Evolutionary conservation across 2,329 filamentous ascomycete genomes (phyloP).

Genomic region (Chaetomium strumarium): DNA sequence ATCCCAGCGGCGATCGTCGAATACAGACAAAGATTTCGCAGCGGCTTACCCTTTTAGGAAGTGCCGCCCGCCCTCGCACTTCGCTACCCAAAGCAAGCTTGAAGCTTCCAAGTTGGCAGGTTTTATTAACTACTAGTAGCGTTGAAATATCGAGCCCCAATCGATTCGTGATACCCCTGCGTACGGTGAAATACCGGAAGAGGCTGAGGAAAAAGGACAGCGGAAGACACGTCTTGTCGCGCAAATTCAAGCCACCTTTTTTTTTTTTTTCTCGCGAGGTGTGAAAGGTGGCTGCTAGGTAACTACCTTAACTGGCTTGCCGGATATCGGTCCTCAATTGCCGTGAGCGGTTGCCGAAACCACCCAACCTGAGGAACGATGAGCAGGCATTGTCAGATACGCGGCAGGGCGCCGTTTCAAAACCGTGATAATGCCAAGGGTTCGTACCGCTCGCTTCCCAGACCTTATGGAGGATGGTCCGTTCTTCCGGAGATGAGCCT

Average conservation of each 20-base stretch:
- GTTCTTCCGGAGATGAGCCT: constrained; percentile 21
- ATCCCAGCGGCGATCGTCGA: constrained; percentile 18
- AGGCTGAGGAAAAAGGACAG: too few species aligned
- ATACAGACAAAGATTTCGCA: not conserved
- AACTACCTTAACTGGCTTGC: constrained; percentile 1
- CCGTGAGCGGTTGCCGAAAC: constrained; percentile 19
- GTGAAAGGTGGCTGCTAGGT: too few species aligned
- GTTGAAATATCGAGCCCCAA: too few species aligned
- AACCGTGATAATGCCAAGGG: constrained; percentile 7
- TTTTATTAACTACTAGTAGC: too few species aligned
- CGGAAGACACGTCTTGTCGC: too few species aligned
- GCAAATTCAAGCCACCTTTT: too few species aligned
- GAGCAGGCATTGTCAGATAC: constrained; percentile 2
- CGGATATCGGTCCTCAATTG: constrained; percentile 23
- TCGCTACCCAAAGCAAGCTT: not conserved
- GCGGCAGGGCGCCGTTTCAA: constrained; percentile 15
- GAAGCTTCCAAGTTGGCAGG: not conserved
- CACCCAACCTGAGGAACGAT: constrained; percentile 9
- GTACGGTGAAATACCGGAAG: too few species aligned
- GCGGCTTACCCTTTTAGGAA: constrained; percentile 21
- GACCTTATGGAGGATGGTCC: constrained; percentile 12
- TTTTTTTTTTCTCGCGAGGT: too few species aligned
- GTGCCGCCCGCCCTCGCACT: constrained; percentile 13
- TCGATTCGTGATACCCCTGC: too few species aligned
- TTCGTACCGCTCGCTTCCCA: constrained; percentile 9